These are phyloP conservation scores for Geum urbanum DNA, from an alignment of 306 rosid species.

Conservation along the genomic window DNA sequence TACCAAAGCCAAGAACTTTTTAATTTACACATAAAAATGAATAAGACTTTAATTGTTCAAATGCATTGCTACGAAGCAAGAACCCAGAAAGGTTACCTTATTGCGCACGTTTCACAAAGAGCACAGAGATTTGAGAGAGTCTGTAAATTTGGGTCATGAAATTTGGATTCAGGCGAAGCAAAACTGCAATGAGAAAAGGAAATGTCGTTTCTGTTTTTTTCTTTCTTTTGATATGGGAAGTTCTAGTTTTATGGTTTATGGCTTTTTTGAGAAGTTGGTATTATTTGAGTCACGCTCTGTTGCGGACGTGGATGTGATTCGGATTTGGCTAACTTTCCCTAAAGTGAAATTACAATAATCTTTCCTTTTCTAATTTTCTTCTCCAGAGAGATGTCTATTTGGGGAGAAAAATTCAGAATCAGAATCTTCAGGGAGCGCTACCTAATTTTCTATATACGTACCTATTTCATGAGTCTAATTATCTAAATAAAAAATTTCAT, in stretches of 20 bases:
- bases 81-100: constrained; percentile 4
- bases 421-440: no score
- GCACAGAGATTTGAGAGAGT: background rate
- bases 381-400: no score
- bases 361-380: background rate
- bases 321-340: no score
- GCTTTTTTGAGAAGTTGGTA: background rate
- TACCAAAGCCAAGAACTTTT: background rate
- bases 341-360: background rate
- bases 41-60: background rate
- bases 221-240: no score
- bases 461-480: no score
- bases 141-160: background rate
- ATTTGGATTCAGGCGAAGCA: background rate
- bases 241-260: background rate
- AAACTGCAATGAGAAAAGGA: background rate
- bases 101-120: constrained; percentile 6
- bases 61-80: background rate
- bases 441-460: background rate
- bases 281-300: background rate
- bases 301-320: constrained; percentile 15
- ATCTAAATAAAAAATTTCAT: no score
- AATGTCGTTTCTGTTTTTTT: background rate
- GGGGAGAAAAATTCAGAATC: no score
- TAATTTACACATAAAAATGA: background rate